These are phyloP conservation scores for Talaromyces marneffei DNA, from an alignment of 2,329 filamentous ascomycete species.

Conservation along the genomic window DNA sequence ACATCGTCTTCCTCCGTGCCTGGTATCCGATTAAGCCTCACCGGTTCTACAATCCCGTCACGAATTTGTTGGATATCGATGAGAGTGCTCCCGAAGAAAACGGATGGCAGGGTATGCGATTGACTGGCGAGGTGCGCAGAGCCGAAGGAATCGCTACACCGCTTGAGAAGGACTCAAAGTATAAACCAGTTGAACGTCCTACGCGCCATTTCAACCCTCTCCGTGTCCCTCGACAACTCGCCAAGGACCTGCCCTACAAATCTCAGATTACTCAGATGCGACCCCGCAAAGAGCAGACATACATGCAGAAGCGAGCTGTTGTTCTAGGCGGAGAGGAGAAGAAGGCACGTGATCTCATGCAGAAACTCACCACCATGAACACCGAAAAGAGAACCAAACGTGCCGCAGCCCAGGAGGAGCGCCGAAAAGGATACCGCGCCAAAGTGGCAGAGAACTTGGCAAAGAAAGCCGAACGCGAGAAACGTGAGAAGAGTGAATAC, in stretches of 20 bases:
- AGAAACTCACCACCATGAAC: slow-evolving; percentile 82
- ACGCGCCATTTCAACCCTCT: slow-evolving; percentile 70
- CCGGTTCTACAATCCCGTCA: slow-evolving; percentile 94
- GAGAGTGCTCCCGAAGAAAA: slow-evolving; percentile 27
- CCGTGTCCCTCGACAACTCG: slow-evolving; percentile 47
- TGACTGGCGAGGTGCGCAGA: slow-evolving; percentile 84
- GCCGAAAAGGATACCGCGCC: slow-evolving; percentile 70
- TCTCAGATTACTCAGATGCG: slow-evolving; percentile 80
- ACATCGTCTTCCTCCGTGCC: slow-evolving; percentile 91
- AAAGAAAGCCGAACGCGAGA: slow-evolving; percentile 81
- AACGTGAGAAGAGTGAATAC: slow-evolving; percentile 84
- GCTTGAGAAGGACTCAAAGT: slow-evolving; percentile 74
- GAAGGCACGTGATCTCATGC: slow-evolving; percentile 79
- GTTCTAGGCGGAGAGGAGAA: slow-evolving; percentile 79
- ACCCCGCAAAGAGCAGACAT: slow-evolving; percentile 73
- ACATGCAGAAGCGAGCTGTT: slow-evolving; percentile 94
- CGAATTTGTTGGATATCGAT: slow-evolving; percentile 69
- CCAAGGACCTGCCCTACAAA: slow-evolving; percentile 82
- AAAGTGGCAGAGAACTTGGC: slow-evolving; percentile 77
- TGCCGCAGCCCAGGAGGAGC: slow-evolving; percentile 78
- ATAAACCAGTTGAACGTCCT: slow-evolving; percentile 58
- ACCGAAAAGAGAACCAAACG: slow-evolving; percentile 88
- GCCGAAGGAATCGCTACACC: slow-evolving; percentile 71
- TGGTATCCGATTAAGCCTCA: slow-evolving; percentile 97
- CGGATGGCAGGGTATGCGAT: slow-evolving; percentile 82